Evolutionary conservation across 2,329 filamentous ascomycete species (phyloP).

Genomic region (Botryotinia convoluta): DNA sequence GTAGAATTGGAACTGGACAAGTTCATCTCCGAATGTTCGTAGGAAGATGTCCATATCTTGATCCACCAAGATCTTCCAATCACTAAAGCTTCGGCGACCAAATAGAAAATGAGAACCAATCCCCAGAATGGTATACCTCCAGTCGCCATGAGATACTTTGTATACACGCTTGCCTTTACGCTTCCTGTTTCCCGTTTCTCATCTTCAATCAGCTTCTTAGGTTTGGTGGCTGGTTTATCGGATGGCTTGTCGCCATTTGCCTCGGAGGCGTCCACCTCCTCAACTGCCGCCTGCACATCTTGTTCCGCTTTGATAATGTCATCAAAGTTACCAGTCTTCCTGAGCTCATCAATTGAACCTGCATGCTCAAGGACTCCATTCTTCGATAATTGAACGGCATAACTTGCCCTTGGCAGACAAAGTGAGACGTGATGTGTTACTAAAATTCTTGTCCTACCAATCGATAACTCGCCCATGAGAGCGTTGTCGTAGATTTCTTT

Average conservation of each 20-base stretch:
- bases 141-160: constrained; percentile 61
- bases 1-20: constrained; percentile 14
- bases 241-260: constrained; percentile 44
- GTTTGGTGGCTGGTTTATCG: constrained; percentile 37
- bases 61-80: constrained; percentile 59
- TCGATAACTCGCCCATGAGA: constrained; percentile 65
- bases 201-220: constrained; percentile 70
- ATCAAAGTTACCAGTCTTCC: constrained; percentile 53
- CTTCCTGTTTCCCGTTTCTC: constrained; percentile 67
- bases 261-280: constrained; percentile 49
- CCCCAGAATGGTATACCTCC: constrained; percentile 63
- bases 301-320: constrained; percentile 56
- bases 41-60: constrained; percentile 55
- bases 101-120: constrained; percentile 51
- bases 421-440: constrained; percentile 77
- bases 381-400: constrained; percentile 66
- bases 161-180: constrained; percentile 65
- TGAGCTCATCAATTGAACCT: constrained; percentile 61
- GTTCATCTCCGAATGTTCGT: constrained; percentile 35
- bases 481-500: constrained; percentile 75
- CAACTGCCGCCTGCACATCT: constrained; percentile 44
- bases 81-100: constrained; percentile 34
- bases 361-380: constrained; percentile 59
- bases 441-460: constrained; percentile 68
- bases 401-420: constrained; percentile 66